Conservation (phyloP, 306 rosid species). For the Sesbania bispinosa region DNA sequence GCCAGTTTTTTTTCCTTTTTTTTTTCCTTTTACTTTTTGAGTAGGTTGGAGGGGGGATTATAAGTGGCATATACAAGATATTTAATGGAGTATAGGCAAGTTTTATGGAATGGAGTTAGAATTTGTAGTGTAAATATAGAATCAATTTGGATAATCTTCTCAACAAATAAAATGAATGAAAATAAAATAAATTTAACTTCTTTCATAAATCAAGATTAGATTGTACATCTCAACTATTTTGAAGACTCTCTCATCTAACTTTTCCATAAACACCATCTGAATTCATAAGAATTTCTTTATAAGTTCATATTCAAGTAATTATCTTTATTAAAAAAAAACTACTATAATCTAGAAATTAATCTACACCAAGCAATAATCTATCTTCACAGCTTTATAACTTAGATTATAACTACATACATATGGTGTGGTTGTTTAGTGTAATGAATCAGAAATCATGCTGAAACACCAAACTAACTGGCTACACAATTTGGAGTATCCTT, state of each 20-base stretch:
- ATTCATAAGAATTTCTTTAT: too few species aligned
- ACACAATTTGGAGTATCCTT: not conserved
- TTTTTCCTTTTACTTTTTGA: not conserved
- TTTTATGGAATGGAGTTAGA: not conserved
- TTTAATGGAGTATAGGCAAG: not conserved
- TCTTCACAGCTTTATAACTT: not conserved
- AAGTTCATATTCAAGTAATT: too few species aligned
- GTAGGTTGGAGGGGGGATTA: not conserved
- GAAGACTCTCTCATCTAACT: too few species aligned
- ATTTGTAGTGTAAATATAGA: not conserved
- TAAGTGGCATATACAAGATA: not conserved
- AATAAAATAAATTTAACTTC: too few species aligned
- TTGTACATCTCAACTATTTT: too few species aligned
- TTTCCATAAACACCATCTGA: too few species aligned
- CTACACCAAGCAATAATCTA: too few species aligned
- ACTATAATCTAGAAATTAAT: too few species aligned
- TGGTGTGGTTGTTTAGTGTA: not conserved
- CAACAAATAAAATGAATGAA: too few species aligned
- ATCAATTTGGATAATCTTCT: too few species aligned
- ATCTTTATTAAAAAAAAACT: too few species aligned
- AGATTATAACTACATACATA: not conserved
- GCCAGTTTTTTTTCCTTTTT: not conserved
- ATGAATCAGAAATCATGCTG: constrained; percentile 2
- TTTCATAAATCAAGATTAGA: too few species aligned
- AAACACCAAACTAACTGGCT: not conserved